phyloP scores from a whole-genome alignment of 441 rosid species.

The Geranium incanum region DNA sequence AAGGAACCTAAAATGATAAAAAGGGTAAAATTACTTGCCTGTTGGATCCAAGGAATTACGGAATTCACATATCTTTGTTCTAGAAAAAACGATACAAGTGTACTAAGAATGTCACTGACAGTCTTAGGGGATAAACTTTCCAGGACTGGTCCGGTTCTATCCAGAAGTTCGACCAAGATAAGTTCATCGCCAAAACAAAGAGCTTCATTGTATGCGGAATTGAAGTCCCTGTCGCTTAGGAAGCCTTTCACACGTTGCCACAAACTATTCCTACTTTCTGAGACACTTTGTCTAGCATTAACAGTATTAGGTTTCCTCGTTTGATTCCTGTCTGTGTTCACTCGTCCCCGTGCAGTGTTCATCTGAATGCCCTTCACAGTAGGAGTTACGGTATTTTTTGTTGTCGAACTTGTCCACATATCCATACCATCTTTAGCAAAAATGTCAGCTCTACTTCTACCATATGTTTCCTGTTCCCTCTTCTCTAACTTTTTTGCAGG shows the following conservation, averaged over 20 bases:
- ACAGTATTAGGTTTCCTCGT: slow-evolving; percentile 33
- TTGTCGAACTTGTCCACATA: slow-evolving; percentile 31
- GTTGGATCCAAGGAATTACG: slow-evolving; percentile 80
- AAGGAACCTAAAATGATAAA: slow-evolving; percentile 9
- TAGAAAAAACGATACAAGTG: slow-evolving; percentile 48
- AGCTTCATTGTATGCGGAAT: slow-evolving; percentile 76
- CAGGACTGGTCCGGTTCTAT: slow-evolving; percentile 76
- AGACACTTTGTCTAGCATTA: slow-evolving; percentile 31
- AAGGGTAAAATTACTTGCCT: slow-evolving; percentile 44
- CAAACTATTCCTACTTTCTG: slow-evolving; percentile 33
- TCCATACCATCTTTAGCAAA: slow-evolving; percentile 38
- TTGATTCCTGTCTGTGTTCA: slow-evolving; percentile 21
- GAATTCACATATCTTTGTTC: slow-evolving; percentile 58
- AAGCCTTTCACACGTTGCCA: slow-evolving; percentile 52
- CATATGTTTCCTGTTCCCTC: slow-evolving; percentile 42
- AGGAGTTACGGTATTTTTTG: slow-evolving; percentile 34
- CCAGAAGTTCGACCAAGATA: slow-evolving; percentile 64
- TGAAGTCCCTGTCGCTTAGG: slow-evolving; percentile 57
- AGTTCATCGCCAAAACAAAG: slow-evolving; percentile 56
- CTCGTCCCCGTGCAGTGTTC: slow-evolving; percentile 35
- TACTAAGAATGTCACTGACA: slow-evolving; percentile 50
- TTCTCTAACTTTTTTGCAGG: slow-evolving; percentile 39
- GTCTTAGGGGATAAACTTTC: slow-evolving; percentile 62
- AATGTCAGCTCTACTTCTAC: slow-evolving; percentile 42
- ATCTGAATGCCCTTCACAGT: slow-evolving; percentile 37